These are phyloP conservation scores for Colletotrichum sojae DNA, from an alignment of 2,329 filamentous ascomycete genomes.

Conservation along the genomic window DNA sequence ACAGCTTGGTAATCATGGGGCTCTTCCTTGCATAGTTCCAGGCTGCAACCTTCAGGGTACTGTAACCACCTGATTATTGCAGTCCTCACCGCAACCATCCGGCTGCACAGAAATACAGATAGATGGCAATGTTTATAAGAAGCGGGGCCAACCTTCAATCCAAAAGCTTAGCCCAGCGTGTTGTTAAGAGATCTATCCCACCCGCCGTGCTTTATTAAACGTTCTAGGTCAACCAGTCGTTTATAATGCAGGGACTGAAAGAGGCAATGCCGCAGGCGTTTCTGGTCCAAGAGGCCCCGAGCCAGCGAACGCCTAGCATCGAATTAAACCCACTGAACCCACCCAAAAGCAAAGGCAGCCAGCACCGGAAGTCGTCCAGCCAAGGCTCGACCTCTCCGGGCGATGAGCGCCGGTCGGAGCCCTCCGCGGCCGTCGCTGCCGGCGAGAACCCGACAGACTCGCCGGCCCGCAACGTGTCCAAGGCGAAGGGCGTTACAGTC, in stretches of 20 bases:
- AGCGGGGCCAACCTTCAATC: too few species aligned
- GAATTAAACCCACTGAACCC: constrained; percentile 16
- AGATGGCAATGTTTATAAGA: too few species aligned
- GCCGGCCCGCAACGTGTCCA: constrained; percentile 43
- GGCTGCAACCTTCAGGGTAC: not conserved
- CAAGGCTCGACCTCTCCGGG: not conserved
- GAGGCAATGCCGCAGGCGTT: constrained; percentile 13
- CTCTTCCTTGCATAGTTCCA: not conserved
- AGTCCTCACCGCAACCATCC: not conserved
- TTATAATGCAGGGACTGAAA: constrained; percentile 7
- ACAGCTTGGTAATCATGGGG: constrained; percentile 8
- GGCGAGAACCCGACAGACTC: not conserved
- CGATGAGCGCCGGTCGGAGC: not conserved
- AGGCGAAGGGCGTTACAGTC: constrained; percentile 46
- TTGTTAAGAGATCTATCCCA: too few species aligned
- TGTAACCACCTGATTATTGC: constrained; percentile 2
- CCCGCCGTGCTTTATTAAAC: too few species aligned
- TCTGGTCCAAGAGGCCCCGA: not conserved
- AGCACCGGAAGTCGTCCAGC: not conserved
- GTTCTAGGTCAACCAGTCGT: too few species aligned
- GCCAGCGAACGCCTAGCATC: not conserved
- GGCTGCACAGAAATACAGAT: not conserved
- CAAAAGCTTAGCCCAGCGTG: too few species aligned
- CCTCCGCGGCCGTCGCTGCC: not conserved
- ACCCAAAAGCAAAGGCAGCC: not conserved